Evolutionary conservation across 306 rosid species (phyloP).

Genomic region (Begonia masoniana): DNA sequence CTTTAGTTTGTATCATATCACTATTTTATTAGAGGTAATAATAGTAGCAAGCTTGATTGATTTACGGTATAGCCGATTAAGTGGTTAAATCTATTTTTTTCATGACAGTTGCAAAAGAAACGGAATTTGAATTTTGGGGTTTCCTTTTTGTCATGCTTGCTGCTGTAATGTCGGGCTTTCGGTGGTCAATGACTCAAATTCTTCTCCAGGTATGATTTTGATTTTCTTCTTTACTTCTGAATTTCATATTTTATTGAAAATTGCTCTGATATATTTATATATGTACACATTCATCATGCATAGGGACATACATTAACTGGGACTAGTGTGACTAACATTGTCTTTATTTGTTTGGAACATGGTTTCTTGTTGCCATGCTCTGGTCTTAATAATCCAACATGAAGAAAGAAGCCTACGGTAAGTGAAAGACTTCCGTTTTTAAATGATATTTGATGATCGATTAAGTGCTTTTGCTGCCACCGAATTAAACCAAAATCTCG

Average conservation of each 20-base stretch:
- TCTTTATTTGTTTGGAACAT: conserved; percentile 30
- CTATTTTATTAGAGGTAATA: no score
- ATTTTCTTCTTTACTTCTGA: conserved; percentile 4
- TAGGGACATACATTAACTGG: no score
- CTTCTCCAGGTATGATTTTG: conserved; percentile 70
- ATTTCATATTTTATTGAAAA: not conserved
- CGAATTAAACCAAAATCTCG: no score
- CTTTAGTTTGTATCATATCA: no score
- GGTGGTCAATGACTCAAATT: conserved; percentile 97
- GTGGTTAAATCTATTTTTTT: no score
- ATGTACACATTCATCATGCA: not conserved
- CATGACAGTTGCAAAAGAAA: conserved; percentile 67
- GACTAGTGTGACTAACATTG: conserved; percentile 10
- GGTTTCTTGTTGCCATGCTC: conserved; percentile 2
- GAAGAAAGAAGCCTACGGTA: conserved; percentile 91
- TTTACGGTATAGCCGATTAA: no score
- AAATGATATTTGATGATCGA: not conserved
- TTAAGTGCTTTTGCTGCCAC: no score
- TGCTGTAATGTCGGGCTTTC: conserved; percentile 97
- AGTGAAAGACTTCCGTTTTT: conserved; percentile 17
- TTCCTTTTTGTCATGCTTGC: conserved; percentile 94
- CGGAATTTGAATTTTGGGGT: conserved; percentile 82
- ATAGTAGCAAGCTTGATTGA: no score
- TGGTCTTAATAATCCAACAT: conserved; percentile 6
- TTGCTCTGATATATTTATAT: conserved; percentile 7